Base-by-base conservation (phyloP, 352 stramenopile species). In the Aphanomyces astaci region DNA sequence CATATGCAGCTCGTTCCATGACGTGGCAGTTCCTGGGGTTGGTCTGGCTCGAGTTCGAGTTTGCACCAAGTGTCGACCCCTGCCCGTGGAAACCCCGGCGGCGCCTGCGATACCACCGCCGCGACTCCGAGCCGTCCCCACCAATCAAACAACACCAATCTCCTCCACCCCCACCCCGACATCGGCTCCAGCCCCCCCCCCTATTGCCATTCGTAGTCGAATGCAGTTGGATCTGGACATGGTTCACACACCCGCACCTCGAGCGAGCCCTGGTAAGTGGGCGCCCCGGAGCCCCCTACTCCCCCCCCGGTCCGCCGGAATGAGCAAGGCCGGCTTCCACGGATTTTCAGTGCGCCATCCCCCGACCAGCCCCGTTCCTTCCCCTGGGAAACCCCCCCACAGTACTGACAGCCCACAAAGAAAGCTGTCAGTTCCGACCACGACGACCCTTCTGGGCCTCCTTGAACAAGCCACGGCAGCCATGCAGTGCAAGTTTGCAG, bases 1-100 rank as follows among this genome's bases (percentile, higher is more conserved):
- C 1, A 74, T 87, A 48, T 93, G 85, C 60, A 89, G 81, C 19
- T 73, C 86, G 11, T 76, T 87, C 53, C 90, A 92, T 54, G 78
- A 90, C 53, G 75, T 81, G 10, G 80, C 88, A 65, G 54, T 92
- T 25, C 85, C 82, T 0, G 82, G 77, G 7, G 75, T 85, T n/a
- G 85, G 85, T 0, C 77, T 78, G 7, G 90, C 81, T 30, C 71
- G 77, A n/a, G 48, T 91, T 25, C 79, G 82, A 13, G 85, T 93
- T 46, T 93, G 85, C 59, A 78, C 74, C 31, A 39, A 75, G 28
- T 93, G 85, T 32, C 45, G 22, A 27, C 13, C 22, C 9, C 9
- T 53, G 13, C 13, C 45, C 9, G 13, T 25, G 13, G 45, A n/a
- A 5, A 53, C 45, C 19, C 45, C 45, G 19, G 9, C 45, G 9